Base-by-base conservation (phyloP, 2,329 filamentous ascomycete species). In the Penicillium sp. region DNA sequence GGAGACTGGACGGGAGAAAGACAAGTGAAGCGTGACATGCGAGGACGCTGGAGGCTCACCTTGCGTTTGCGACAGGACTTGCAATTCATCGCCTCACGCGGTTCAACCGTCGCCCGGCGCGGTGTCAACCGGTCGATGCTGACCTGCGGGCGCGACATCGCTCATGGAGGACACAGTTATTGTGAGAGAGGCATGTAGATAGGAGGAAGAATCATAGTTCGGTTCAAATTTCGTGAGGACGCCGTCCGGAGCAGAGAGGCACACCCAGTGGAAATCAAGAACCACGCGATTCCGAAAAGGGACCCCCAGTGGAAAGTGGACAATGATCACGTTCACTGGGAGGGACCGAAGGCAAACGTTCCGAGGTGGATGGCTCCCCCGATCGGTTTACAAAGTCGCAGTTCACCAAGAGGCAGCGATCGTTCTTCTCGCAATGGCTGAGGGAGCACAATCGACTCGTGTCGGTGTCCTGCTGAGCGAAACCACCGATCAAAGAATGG, bases 51-150 rank as follows among this genome's bases (percentile, higher is more conserved):
- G 4, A 13, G 3, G 26, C 12, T 42, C 9, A 91, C 88, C 84
- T 95, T 95, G 73, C 89, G 80, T 72, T 94, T 94, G 59, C 89
- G 82, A 75, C 89, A 95, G 48, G 88, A 93, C 70, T 95, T 94
- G 81, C 89, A 95, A 69, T 95, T 95, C 89, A 95, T 95, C 32
- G 86, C 87, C 75, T 94, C 89, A 61, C 86, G 83, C 36, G 86
- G 87, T 67, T 93, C 86, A 60, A 81, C 85, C 68, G 78, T 83
- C 69, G 82, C 75, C 37, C 85, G 82, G 54, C 85, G 82, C 46
- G 83, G 78, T 26, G 86, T 85, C 56, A 91, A 74, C 52, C 87
- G 82, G 71, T 90, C 85, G 67, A 91, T 91, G 66, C 86, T 85
- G 62, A 90, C 84, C 73, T 88, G 85, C 27, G 85, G 85, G 61